Base-by-base conservation (phyloP, 2,329 filamentous ascomycete species). In the Stenocarpella maydis region DNA sequence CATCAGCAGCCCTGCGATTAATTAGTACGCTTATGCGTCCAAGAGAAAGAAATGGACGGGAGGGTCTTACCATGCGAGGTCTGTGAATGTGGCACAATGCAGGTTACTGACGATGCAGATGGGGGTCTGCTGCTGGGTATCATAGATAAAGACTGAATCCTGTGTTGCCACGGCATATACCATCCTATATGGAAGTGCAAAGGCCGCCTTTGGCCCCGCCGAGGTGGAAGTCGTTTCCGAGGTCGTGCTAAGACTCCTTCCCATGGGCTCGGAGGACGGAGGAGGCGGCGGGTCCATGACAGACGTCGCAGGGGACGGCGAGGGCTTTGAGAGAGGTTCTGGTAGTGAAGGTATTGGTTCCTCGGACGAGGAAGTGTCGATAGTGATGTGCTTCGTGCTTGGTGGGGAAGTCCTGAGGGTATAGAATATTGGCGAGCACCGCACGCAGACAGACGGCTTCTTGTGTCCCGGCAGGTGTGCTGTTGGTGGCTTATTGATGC, bases 121-220 rank as follows among this genome's bases (percentile, higher is more conserved):
- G 3, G 96, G 96, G 9, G 94, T 97, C 76, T 95, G 92, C 78
- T 99, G 96, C 77, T 99, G 96, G 0, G 96, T 99, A 80, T 99
- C 96, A 77, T 99, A 99, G 26, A 99, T 86, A 52, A 98, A 84
- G 4, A 99, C 93, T 0, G 96, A 93, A 80, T 99, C 96, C 78
- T 98, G 95, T 0, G 96, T 99, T 9, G 96, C 97, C 45, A 99
- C 95, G 4, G 95, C 96, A 80, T 98, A 99, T 0, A 99, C 88
- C 84, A 99, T 94, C 31, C 96, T 91, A 79, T 99, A 98, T 0
- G 94, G 92, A 53, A 99, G 83, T 3, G 90, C 88, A 80, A 99
- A 98, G 1, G 92, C 91, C 26, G 92, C 86, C 68, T 87, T 89
- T 3, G 90, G 87, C 7, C 89, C 88, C 21, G 89, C 84, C 3